These are phyloP conservation scores for Aspergillus mulundensis DNA, from an alignment of 495 filamentous ascomycete genomes.

Conservation along the genomic window DNA sequence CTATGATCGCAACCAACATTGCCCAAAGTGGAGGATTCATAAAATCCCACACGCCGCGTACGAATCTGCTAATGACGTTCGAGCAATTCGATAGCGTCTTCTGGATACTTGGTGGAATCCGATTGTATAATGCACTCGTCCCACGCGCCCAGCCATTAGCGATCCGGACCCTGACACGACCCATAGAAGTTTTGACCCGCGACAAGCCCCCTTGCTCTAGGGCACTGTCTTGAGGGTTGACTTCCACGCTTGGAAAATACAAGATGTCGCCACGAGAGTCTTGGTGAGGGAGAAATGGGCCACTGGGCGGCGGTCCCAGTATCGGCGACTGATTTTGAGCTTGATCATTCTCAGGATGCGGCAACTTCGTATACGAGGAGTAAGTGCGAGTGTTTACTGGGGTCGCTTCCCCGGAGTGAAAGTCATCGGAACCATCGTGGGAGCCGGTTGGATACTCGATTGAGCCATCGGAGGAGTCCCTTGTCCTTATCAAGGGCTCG, in stretches of 20 bases:
- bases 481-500: constrained; percentile 39
- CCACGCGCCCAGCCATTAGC: constrained; percentile 23
- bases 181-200: constrained; percentile 22
- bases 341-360: constrained; percentile 18
- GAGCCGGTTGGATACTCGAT: constrained; percentile 15
- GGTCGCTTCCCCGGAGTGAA: constrained; percentile 41
- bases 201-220: constrained; percentile 21
- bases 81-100: constrained; percentile 43
- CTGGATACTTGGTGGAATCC: constrained; percentile 59
- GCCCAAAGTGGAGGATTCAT: constrained; percentile 99
- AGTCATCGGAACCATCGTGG: constrained; percentile 20
- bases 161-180: constrained; percentile 16
- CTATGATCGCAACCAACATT: constrained; percentile 82
- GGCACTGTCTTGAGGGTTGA: constrained; percentile 19
- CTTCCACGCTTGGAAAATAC: constrained; percentile 42
- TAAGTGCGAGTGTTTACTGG: constrained; percentile 33
- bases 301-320: constrained; percentile 33
- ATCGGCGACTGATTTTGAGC: constrained; percentile 25
- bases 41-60: constrained; percentile 73
- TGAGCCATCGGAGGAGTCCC: constrained; percentile 21
- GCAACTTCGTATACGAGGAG: constrained; percentile 37
- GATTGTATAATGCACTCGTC: constrained; percentile 28
- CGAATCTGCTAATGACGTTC: constrained; percentile 46
- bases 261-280: constrained; percentile 38
- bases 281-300: constrained; percentile 40